Base-by-base conservation (phyloP, 2,329 filamentous ascomycete genomes). In the Lachnellula occidentalis region DNA sequence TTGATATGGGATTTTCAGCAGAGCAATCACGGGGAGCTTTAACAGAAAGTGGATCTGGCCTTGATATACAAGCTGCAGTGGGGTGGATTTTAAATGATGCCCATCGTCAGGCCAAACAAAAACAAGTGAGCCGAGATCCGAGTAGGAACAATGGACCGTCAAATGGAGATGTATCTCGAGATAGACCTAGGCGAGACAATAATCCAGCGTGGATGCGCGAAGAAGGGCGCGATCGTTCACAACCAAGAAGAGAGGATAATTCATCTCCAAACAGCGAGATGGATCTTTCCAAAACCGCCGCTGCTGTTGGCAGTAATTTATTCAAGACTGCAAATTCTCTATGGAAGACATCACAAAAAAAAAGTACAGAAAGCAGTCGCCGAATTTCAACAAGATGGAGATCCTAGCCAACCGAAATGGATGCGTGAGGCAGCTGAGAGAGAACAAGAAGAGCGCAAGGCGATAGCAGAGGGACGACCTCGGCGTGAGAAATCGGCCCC, bases 341-440 rank as follows among this genome's bases (percentile, higher is more conserved):
- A 0, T 99, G 94, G 94, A 99, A 96, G 69, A 89, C 88, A 3
- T 86, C 92, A 0, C 90, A 92, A 67, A 99, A 96, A 96, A 72
- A 92, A 90, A 69, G 82, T 97, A 55, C 90, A 95, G 66, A 90
- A 94, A 71, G 92, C 90, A 4, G 88, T 97, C 34, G 85, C 91
- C 8, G 94, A 99, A 15, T 88, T 97, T 56, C 82, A 87, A 61
- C 79, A 80, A 42, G 86, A 85, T n/a, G 76, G 59, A 5, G 91
- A 96, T 66, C 78, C 87, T 2, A 88, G 71, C 66, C 89, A 96
- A 67, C 94, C 94, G 0, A 94, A 90, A 67, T 99, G 94, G 94
- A 96, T 99, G 92, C 85, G 87, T 64, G 87, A 92, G 54, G 79
- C 83, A 41, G 58, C 66, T 55, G 63, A 67, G 55, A 53, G 64